Base-by-base conservation (phyloP, 73 alveolate species). In the Paramecium primaurelia region DNA sequence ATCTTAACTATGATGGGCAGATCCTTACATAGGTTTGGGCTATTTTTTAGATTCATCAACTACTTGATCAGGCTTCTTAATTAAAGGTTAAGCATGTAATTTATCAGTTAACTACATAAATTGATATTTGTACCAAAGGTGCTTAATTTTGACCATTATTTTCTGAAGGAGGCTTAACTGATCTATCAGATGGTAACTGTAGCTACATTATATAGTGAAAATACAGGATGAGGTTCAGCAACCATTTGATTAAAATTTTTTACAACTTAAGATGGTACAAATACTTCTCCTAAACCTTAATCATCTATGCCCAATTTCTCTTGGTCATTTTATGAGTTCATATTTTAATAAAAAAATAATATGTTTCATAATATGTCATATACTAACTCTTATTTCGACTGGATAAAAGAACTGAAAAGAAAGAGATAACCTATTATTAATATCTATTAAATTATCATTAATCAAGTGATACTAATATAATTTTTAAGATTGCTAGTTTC, bases 171-270 rank as follows among this genome's bases (percentile, higher is more conserved):
- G 58, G 59, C 30, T 75, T 75, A 3, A 75, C 32, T 38, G 88
- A 75, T 26, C 88, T 36, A 38, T 75, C 88, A 75, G 88, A 75
- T 36, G 88, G 88, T 38, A 38, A 75, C 58, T 42, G 88, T 30
- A 75, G 68, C 88, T 75, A 75, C 1, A 12, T 2, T 75, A 12
- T 16, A 14, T 37, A 18, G 18, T n/a, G 3, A 30, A 8, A 12
- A 30, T 75, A 75, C 88, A 14, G 64, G 88, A 16, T 75, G 60
- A 42, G 88, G 88, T 34, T 75, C 68, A 75, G 58, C 34, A 14
- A 75, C 88, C 60, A 75, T 36, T 38, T 75, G 34, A 75, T 75
- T 75, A 75, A 75, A 75, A 42, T 75, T 75, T n/a, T 30, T 36
- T 1, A 75, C 88, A 30, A 75, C 60, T 16, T 75, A 75, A 9